Base-by-base conservation (phyloP, 305 asterid species). In the Fraxinus albicans region DNA sequence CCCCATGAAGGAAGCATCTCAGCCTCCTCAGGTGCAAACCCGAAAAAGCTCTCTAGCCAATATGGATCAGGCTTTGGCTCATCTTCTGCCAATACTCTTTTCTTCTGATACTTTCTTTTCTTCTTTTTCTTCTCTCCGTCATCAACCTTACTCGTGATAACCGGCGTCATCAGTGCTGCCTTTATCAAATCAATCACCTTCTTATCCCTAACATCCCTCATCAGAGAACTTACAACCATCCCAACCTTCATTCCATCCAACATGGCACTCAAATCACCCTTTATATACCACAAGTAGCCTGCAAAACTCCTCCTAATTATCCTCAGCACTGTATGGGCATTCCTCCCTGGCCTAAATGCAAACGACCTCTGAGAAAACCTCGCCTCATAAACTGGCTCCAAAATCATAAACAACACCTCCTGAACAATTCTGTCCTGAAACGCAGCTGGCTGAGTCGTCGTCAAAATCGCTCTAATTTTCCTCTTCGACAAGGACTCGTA, bases 31-130 rank as follows among this genome's bases (percentile, higher is more conserved):
- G 99, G 99, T 0, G 98, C 98, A 84, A 96, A 96, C 55, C 99
- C 98, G 10, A 94, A 96, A 86, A 96, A 96, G 3, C 96, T 84
- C 74, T 90, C 96, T 85, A 96, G 81, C 98, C 99, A 96, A 88
- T 92, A 96, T 0, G 98, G 98, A 83, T 96, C 98, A 23, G 99
- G 98, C 90, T 96, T 96, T 0, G 99, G 99, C 89, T 96, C 99
- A 76, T 96, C 99, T 29, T 96, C 99, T 9, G 96, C 98, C 75
- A 96, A 53, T 58, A 94, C 98, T 87, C 90, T 92, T 90, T 96
- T 96, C 91, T 96, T 96, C 87, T 93, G 94, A 88, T 94, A 96
- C 91, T 94, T 96, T 34, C 99, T 87, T 82, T 91, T 93, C 70
- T 10, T 96, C 93, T 95, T 93, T 84, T 89, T 92, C 89, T 90